These are phyloP conservation scores for Vanilla planifolia DNA, from an alignment of 106 monocot species.

Conservation along the genomic window DNA sequence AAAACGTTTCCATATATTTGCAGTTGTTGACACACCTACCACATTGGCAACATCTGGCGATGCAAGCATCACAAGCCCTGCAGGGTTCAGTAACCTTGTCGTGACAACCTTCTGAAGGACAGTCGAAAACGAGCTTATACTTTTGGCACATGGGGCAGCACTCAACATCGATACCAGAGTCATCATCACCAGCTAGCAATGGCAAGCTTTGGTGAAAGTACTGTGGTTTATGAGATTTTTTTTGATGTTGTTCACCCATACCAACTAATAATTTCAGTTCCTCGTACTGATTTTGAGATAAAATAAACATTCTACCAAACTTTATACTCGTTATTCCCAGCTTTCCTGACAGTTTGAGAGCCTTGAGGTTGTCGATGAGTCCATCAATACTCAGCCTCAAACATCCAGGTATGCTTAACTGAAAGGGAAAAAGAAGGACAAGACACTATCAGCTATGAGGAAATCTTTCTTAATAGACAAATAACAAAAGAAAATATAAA, in stretches of 20 bases:
- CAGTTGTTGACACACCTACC: slow-evolving; percentile 50
- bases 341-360: slow-evolving; percentile 17
- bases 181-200: slow-evolving; percentile 22
- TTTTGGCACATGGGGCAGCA: slow-evolving; percentile 43
- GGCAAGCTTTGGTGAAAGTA: slow-evolving; percentile 28
- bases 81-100: slow-evolving; percentile 12
- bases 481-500: too few species aligned
- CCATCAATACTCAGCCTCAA: slow-evolving; percentile 27
- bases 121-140: slow-evolving; percentile 46
- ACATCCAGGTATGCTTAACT: slow-evolving; percentile 43
- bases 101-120: slow-evolving; percentile 35
- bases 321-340: slow-evolving; percentile 29
- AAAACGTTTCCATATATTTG: slow-evolving; percentile 46
- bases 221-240: slow-evolving; percentile 7
- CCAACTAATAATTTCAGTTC: slow-evolving; percentile 25
- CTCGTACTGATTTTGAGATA: slow-evolving; percentile 30
- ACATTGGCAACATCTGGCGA: slow-evolving; percentile 44
- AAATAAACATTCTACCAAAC: slow-evolving; percentile 28
- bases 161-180: slow-evolving; percentile 43
- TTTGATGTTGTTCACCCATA: slow-evolving; percentile 8
- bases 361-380: slow-evolving; percentile 36
- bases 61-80: slow-evolving; percentile 48
- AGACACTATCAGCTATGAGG: too few species aligned
- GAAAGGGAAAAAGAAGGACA: slow-evolving; percentile 23
- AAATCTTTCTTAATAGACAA: too few species aligned